Evolutionary conservation across 202 grass and related monocot species (phyloP).

Genomic region (Setaria italica): DNA sequence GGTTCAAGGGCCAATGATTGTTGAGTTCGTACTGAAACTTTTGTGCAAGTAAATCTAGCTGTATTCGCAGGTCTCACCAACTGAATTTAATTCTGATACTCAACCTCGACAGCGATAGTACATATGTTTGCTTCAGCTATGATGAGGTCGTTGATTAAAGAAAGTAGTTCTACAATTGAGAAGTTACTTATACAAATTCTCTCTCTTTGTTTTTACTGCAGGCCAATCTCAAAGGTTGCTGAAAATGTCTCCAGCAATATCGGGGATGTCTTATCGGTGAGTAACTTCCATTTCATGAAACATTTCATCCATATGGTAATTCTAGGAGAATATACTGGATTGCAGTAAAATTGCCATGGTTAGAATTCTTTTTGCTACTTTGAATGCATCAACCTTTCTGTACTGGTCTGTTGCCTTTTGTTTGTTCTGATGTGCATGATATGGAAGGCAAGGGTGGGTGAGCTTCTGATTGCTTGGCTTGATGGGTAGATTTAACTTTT

Average conservation of each 20-base stretch:
- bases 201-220: conserved; percentile 29
- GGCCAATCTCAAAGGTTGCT: conserved; percentile 72
- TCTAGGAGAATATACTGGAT: conserved; percentile 8
- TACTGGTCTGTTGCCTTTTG: conserved; percentile 37
- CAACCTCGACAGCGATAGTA: not conserved
- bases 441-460: conserved; percentile 20
- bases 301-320: not conserved
- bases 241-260: conserved; percentile 85
- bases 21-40: conserved; percentile 21
- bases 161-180: not conserved
- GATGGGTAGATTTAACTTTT: conserved; percentile 34
- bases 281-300: conserved; percentile 30
- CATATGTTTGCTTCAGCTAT: conserved; percentile 31
- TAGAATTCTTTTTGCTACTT: conserved; percentile 31
- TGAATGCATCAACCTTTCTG: conserved; percentile 13
- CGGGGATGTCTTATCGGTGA: conserved; percentile 81
- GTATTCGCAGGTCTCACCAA: conserved; percentile 16
- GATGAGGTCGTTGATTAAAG: conserved; percentile 10
- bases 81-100: conserved; percentile 6
- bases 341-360: conserved; percentile 19
- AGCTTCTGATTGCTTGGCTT: conserved; percentile 28
- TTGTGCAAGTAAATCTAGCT: not conserved
- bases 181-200: not conserved
- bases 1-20: not conserved
- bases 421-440: conserved; percentile 42